Evolutionary conservation across 768 basidiomycete species (phyloP).

Genomic region (Hypholoma sublateritium): DNA sequence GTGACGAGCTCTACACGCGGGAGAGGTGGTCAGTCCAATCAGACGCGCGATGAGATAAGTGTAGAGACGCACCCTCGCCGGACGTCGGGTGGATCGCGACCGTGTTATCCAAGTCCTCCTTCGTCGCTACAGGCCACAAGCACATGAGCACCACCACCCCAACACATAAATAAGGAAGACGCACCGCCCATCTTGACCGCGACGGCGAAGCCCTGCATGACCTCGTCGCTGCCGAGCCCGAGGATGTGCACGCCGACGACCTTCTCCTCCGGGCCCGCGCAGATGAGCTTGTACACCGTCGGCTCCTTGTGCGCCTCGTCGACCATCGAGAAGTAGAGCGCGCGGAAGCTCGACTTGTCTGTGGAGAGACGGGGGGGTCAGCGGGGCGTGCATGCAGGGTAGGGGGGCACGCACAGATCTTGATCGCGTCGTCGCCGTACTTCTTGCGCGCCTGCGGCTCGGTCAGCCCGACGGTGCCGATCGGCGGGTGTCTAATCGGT

Average conservation of each 20-base stretch:
- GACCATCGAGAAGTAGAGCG: slow-evolving; percentile 92
- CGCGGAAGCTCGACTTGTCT: slow-evolving; percentile 82
- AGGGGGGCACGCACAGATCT: slow-evolving; percentile 72
- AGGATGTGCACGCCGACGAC: slow-evolving; percentile 97
- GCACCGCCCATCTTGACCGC: slow-evolving; percentile 92
- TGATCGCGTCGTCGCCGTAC: slow-evolving; percentile 84
- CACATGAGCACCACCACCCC: too few species aligned
- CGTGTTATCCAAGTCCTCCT: slow-evolving; percentile 82
- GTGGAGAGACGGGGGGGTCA: background rate
- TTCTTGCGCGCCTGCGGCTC: slow-evolving; percentile 87
- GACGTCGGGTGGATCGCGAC: slow-evolving; percentile 93
- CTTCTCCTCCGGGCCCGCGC: slow-evolving; percentile 85
- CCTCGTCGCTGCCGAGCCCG: slow-evolving; percentile 90
- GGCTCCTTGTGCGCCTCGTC: slow-evolving; percentile 92
- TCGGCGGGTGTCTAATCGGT: slow-evolving; percentile 85
- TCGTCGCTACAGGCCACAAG: slow-evolving; percentile 47
- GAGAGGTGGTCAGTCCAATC: slow-evolving; percentile 16
- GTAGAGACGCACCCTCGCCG: slow-evolving; percentile 59
- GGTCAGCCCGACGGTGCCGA: slow-evolving; percentile 93
- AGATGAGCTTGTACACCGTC: slow-evolving; percentile 89
- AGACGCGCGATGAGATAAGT: background rate
- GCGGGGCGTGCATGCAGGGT: background rate
- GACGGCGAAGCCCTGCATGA: slow-evolving; percentile 94
- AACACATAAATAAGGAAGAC: slow-evolving; percentile 10
- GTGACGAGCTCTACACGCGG: slow-evolving; percentile 31